Evolutionary conservation across 192 early-diverging fungal genomes (phyloP).

Genomic region (Globomyces pollinis-pini): DNA sequence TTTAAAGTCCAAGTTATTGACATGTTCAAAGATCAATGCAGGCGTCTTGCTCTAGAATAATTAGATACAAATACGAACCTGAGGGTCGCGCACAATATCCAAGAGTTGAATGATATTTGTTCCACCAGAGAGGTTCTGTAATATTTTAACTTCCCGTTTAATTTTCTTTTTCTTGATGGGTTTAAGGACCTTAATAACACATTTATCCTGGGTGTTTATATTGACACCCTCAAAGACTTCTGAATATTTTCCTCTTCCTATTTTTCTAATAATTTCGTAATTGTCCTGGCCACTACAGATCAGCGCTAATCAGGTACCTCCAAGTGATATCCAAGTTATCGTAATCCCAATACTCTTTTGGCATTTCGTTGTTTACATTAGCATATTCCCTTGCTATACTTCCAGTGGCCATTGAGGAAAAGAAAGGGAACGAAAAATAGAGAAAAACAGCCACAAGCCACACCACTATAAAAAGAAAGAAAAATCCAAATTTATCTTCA

Average conservation of each 20-base stretch:
- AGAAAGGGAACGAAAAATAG: neutral
- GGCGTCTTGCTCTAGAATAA: constrained; percentile 89
- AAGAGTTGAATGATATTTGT: constrained; percentile 85
- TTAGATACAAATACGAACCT: neutral
- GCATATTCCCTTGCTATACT: constrained; percentile 79
- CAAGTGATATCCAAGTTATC: constrained; percentile 87
- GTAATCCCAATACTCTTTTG: constrained; percentile 92
- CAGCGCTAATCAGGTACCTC: constrained; percentile 68
- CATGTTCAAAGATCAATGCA: constrained; percentile 91
- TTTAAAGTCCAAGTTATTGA: constrained; percentile 98
- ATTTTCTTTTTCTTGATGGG: constrained; percentile 99
- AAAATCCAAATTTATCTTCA: neutral
- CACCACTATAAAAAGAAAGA: neutral
- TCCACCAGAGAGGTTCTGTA: constrained; percentile 94
- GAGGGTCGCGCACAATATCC: constrained; percentile 93
- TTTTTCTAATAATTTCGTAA: constrained; percentile 96
- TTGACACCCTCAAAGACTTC: constrained; percentile 99
- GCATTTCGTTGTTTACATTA: constrained; percentile 74
- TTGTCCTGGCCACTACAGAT: constrained; percentile 74
- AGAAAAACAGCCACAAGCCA: neutral
- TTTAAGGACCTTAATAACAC: constrained; percentile 99
- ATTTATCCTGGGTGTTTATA: constrained; percentile 69
- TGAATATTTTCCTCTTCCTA: constrained; percentile 98
- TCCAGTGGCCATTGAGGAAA: neutral
- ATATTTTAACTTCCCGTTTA: constrained; percentile 98